Conservation (phyloP, 1,284 basidiomycete genomes). For the Mycena citricolor region DNA sequence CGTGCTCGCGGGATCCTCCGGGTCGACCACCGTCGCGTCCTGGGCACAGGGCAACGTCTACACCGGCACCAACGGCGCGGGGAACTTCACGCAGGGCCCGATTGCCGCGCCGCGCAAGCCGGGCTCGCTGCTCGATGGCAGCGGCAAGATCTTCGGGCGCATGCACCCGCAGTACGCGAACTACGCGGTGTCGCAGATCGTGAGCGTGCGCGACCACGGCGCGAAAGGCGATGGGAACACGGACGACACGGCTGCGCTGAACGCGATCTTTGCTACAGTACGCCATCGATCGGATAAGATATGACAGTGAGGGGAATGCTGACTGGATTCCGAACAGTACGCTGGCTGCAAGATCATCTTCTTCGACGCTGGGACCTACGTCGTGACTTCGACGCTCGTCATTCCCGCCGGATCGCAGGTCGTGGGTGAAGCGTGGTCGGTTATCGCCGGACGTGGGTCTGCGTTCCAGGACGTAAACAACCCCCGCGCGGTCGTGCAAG, state of each 20-base stretch:
- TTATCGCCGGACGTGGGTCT: constrained; percentile 64
- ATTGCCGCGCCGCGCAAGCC: constrained; percentile 46
- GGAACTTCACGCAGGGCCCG: constrained; percentile 41
- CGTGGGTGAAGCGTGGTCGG: constrained; percentile 76
- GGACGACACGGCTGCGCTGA: constrained; percentile 72
- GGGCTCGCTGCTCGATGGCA: constrained; percentile 43
- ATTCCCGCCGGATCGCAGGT: constrained; percentile 72
- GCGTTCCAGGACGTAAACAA: constrained; percentile 54
- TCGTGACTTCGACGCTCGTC: constrained; percentile 68
- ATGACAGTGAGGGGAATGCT: neutral
- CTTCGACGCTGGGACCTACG: constrained; percentile 75
- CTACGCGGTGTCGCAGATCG: constrained; percentile 61
- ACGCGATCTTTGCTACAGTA: constrained; percentile 59
- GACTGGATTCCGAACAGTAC: constrained; percentile 40
- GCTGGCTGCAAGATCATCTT: constrained; percentile 76
- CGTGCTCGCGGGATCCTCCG: constrained; percentile 43
- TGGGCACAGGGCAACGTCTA: constrained; percentile 64
- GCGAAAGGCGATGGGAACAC: constrained; percentile 74
- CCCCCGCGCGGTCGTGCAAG: constrained; percentile 59
- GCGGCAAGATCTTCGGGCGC: constrained; percentile 50
- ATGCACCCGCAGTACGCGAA: constrained; percentile 63
- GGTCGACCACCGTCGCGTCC: constrained; percentile 45
- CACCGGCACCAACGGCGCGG: constrained; percentile 36
- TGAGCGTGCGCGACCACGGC: constrained; percentile 69
- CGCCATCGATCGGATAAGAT: constrained; percentile 17